Conservation (phyloP, 768 basidiomycete genomes). For the Suillus hirtellus region DNA sequence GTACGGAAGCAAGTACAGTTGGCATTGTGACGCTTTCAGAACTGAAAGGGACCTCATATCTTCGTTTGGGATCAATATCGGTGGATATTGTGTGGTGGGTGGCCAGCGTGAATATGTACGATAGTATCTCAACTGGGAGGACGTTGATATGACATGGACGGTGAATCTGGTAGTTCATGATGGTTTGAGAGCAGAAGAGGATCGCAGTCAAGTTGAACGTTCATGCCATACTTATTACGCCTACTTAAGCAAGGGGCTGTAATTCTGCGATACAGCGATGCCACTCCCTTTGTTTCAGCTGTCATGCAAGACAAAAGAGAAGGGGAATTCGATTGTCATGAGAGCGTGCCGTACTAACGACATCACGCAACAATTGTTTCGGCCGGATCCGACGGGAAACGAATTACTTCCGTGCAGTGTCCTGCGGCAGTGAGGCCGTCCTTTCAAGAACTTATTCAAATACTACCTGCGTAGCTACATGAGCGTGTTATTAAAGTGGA, state of each 20-base stretch:
- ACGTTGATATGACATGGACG: constrained; percentile 33
- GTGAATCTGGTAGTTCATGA: constrained; percentile 5
- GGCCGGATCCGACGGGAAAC: not conserved
- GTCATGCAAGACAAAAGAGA: constrained; percentile 13
- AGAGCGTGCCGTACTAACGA: constrained; percentile 1
- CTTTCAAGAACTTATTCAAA: not conserved
- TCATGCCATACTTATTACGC: not conserved
- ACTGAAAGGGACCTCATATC: constrained; percentile 32
- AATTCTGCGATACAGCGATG: constrained; percentile 1
- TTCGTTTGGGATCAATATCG: constrained; percentile 18
- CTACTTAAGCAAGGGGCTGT: constrained; percentile 4
- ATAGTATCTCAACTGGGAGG: constrained; percentile 58
- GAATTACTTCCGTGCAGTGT: not conserved
- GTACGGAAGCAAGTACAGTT: constrained; percentile 47
- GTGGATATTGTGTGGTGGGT: constrained; percentile 33
- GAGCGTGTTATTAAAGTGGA: not conserved
- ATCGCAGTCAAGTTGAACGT: not conserved
- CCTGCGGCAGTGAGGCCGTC: no score
- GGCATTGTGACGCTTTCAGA: constrained; percentile 46
- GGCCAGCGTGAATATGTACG: constrained; percentile 55
- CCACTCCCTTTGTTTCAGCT: constrained; percentile 13
- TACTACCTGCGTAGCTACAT: not conserved
- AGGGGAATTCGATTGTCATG: not conserved
- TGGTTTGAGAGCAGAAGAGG: constrained; percentile 1
- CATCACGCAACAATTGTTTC: constrained; percentile 10